Conservation (phyloP, 345 rosid species). For the Theobroma cacao region DNA sequence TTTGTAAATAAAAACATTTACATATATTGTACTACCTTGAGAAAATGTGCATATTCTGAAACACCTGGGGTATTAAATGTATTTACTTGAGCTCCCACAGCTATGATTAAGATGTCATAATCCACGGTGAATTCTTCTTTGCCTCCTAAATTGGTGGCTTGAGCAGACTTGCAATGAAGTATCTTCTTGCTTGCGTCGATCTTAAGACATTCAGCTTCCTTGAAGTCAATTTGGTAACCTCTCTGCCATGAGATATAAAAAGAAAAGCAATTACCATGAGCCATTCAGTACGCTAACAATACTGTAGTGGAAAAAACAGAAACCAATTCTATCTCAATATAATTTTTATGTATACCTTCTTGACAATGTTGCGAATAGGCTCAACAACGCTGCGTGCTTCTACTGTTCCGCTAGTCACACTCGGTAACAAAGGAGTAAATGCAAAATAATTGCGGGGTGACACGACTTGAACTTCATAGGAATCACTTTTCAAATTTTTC, state of each 20-base stretch:
- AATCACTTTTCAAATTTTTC: conserved; percentile 48
- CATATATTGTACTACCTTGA: conserved; percentile 44
- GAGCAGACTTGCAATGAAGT: conserved; percentile 46
- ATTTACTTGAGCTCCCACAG: conserved; percentile 69
- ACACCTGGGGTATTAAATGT: conserved; percentile 90
- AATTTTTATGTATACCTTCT: conserved; percentile 36
- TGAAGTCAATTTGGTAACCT: conserved; percentile 41
- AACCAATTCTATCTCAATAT: not conserved
- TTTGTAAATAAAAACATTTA: not conserved
- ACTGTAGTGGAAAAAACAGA: not conserved
- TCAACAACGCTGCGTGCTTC: conserved; percentile 91
- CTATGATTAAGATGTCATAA: conserved; percentile 62
- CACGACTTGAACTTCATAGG: conserved; percentile 62
- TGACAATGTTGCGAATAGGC: conserved; percentile 61
- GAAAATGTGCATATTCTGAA: conserved; percentile 58
- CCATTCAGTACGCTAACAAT: not conserved
- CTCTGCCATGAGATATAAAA: conserved; percentile 37
- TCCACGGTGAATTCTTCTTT: conserved; percentile 62
- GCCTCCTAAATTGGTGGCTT: conserved; percentile 34
- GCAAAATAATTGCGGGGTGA: conserved; percentile 81
- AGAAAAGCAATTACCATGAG: not conserved
- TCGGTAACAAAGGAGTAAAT: conserved; percentile 83
- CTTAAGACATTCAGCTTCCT: conserved; percentile 70
- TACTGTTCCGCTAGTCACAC: conserved; percentile 77
- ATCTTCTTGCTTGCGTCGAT: conserved; percentile 60